Percentiles rank a stretch among this genome's conserved stretches.
phyloP scores from a whole-genome alignment of 2,329 filamentous ascomycete genomes.

The Botryotinia globosa region DNA sequence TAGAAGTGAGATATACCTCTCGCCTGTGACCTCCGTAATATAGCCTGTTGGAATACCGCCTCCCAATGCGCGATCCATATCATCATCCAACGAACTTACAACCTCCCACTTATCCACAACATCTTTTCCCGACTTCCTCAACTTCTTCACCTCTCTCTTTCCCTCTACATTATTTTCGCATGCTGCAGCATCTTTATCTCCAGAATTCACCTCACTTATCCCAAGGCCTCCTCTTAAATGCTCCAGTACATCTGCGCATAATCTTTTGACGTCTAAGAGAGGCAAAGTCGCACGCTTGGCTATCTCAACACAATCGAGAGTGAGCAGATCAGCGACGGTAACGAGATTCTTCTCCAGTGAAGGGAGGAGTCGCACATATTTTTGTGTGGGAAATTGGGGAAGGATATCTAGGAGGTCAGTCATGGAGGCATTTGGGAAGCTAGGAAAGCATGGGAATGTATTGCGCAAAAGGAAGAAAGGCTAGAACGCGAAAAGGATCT shows the following conservation, averaged over 20 bases:
- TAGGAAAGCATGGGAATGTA: background rate
- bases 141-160: background rate
- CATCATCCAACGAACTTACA: conserved; percentile 78
- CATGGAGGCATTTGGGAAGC: conserved; percentile 52
- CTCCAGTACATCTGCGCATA: conserved; percentile 64
- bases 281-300: conserved; percentile 83
- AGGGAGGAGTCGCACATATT: conserved; percentile 72
- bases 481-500: background rate
- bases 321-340: conserved; percentile 79
- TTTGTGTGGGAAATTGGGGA: conserved; percentile 70
- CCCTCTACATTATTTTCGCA: background rate
- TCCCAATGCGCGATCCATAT: conserved; percentile 67
- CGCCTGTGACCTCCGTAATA: conserved; percentile 86
- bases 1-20: conserved; percentile 57
- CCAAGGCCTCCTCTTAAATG: conserved; percentile 61
- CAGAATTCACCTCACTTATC: conserved; percentile 18
- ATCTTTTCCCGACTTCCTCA: conserved; percentile 40
- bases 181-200: conserved; percentile 7
- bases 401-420: conserved; percentile 82
- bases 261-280: conserved; percentile 71
- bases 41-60: conserved; percentile 80
- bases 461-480: background rate
- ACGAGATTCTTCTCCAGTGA: conserved; percentile 75
- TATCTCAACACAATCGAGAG: conserved; percentile 76
- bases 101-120: conserved; percentile 47